Conservation (phyloP, 2,329 filamentous ascomycete species). For the Talaromyces funiculosus region DNA sequence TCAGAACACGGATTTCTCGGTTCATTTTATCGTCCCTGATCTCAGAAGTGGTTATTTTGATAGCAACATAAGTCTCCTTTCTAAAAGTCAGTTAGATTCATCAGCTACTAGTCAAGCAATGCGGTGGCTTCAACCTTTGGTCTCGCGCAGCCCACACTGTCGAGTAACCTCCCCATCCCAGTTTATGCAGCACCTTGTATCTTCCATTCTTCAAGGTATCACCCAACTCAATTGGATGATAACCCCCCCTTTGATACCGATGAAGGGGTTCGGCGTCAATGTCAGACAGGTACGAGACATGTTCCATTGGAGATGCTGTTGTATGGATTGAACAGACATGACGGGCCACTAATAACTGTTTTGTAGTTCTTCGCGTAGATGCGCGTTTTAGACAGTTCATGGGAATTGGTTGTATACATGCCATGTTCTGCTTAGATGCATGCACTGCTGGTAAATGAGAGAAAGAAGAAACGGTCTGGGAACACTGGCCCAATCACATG, state of each 20-base stretch:
- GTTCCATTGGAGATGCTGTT: too few species aligned
- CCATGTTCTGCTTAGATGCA: too few species aligned
- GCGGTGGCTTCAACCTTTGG: conserved; percentile 16
- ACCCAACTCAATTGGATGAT: conserved; percentile 29
- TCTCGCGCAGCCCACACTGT: conserved; percentile 34
- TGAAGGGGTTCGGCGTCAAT: conserved; percentile 5
- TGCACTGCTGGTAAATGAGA: too few species aligned
- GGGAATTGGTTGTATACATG: too few species aligned
- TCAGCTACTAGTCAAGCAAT: not conserved
- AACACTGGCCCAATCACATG: too few species aligned
- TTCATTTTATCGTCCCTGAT: not conserved
- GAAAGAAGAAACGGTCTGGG: too few species aligned
- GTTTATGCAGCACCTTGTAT: conserved; percentile 35
- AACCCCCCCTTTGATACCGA: not conserved
- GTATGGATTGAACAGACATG: too few species aligned
- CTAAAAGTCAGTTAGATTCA: not conserved
- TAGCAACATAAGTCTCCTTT: not conserved
- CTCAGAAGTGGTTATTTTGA: conserved; percentile 4
- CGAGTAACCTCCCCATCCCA: conserved; percentile 33
- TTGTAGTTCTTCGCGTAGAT: too few species aligned
- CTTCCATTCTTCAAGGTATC: conserved; percentile 24
- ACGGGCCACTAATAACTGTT: too few species aligned
- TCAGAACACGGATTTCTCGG: not conserved
- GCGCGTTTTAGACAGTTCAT: too few species aligned
- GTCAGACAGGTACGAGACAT: too few species aligned